Evolutionary conservation across 108 stramenopile species (phyloP), one percentile per base, ranked within the genome.

Genomic region (Cyclotella atomus): DNA sequence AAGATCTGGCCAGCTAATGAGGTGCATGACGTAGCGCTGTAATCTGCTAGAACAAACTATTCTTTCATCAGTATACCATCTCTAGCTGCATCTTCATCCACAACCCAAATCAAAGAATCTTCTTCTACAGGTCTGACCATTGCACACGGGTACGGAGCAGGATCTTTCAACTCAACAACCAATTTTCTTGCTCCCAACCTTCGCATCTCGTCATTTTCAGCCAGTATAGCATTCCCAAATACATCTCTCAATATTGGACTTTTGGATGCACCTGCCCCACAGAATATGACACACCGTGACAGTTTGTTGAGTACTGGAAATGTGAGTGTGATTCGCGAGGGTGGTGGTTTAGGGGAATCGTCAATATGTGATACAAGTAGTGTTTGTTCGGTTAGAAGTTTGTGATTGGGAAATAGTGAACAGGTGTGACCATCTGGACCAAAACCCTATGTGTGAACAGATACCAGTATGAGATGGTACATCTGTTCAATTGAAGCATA

Each of bases 391-490:
- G 82, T 43, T 45, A 97, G 64, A 44, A 99, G 73, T 29, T 74
- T 59, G 76, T 99, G 98, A 61, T 83, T 70, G 1, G 98, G 98
- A 73, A 99, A 99, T 27, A 99, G 75, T 16, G 92, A 94, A 62
- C 95, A 95, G 3, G 98, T 99, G 84, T 99, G 98, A 0, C 98
- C 98, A 78, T 99, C 98, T 4, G 96, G 96, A 33, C 98, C 98
- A 63, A 97, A 93, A 34, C 98, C 98, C 73, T 73, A 21, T 3
- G 28, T 28, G 33, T 19, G 32, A n/a, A 30, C n/a, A n/a, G n/a
- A n/a, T n/a, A n/a, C n/a, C n/a, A n/a, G n/a, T n/a, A n/a, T n/a
- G n/a, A n/a, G n/a, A n/a, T n/a, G n/a, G n/a, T n/a, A n/a, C n/a
- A n/a, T n/a, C n/a, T n/a, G n/a, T n/a, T n/a, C n/a, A n/a, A n/a